Percentiles rank a stretch among this genome's conserved stretches.
phyloP scores from a whole-genome alignment of 495 filamentous ascomycete species.

The Amniculicola lignicola region DNA sequence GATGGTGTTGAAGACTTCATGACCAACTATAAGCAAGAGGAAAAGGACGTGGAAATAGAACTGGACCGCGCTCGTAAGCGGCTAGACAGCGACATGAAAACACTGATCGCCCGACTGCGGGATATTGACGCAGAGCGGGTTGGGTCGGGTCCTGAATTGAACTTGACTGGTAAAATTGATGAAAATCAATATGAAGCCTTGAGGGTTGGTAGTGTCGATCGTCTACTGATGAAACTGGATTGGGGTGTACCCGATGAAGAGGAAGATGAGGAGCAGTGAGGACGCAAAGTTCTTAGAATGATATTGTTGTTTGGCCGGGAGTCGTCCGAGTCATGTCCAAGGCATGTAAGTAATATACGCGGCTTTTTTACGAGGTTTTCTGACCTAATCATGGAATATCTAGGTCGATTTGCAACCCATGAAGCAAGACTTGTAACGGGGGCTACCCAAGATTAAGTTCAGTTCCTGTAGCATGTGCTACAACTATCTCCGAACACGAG shows the following conservation, averaged over 20 bases:
- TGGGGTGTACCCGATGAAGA: conserved; percentile 50
- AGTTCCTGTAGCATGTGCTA: too few relatives aligned
- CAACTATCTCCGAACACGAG: too few relatives aligned
- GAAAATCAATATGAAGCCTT: conserved; percentile 57
- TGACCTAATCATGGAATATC: too few relatives aligned
- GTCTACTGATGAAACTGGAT: conserved; percentile 83
- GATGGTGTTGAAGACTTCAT: conserved; percentile 73
- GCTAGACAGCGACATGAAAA: conserved; percentile 61
- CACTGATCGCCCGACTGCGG: conserved; percentile 57
- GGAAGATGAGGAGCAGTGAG: conserved; percentile 20
- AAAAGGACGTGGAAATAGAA: conserved; percentile 58
- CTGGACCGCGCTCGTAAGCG: conserved; percentile 51
- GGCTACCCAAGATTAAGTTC: too few relatives aligned
- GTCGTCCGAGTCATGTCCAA: too few relatives aligned
- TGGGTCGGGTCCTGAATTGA: conserved; percentile 9
- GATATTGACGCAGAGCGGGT: conserved; percentile 54
- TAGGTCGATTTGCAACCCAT: too few relatives aligned
- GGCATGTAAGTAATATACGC: too few relatives aligned
- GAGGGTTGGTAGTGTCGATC: conserved; percentile 69
- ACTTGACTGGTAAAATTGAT: conserved; percentile 31
- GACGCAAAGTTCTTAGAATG: too few relatives aligned
- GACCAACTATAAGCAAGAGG: conserved; percentile 66
- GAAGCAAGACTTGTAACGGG: too few relatives aligned
- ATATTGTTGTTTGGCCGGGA: too few relatives aligned
- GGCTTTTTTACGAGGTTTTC: too few relatives aligned